Evolutionary conservation across 345 rosid genomes (phyloP).

Genomic region (Pugionium cornutum): DNA sequence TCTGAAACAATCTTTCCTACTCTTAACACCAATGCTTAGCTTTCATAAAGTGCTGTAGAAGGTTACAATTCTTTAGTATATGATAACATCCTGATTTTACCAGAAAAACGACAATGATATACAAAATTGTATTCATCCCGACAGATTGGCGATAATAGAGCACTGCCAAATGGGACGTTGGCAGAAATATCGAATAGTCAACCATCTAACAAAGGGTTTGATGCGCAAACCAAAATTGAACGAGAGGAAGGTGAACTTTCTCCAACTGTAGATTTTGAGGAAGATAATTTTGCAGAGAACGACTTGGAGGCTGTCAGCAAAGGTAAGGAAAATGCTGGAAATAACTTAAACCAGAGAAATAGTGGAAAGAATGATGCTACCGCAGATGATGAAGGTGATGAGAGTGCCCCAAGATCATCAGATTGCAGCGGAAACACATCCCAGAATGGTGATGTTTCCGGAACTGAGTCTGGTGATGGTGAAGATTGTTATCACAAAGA

Average conservation of each 20-base stretch:
- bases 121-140: neutral
- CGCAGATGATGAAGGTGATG: conserved; percentile 66
- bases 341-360: conserved; percentile 51
- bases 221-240: conserved; percentile 62
- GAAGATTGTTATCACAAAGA: conserved; percentile 79
- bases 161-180: conserved; percentile 50
- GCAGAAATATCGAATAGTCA: conserved; percentile 50
- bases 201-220: conserved; percentile 54
- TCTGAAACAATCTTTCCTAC: neutral
- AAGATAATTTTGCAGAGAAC: conserved; percentile 75
- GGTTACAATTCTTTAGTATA: neutral
- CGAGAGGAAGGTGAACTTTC: conserved; percentile 99
- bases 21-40: neutral
- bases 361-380: conserved; percentile 49
- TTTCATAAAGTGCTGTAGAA: neutral
- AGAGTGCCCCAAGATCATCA: conserved; percentile 80
- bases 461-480: conserved; percentile 81
- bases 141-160: conserved; percentile 57
- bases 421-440: conserved; percentile 88
- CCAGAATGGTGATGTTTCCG: conserved; percentile 88
- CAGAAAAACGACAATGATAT: conserved; percentile 15
- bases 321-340: conserved; percentile 54
- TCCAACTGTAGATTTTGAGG: conserved; percentile 91
- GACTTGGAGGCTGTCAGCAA: conserved; percentile 56
- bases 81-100: neutral